Evolutionary conservation across 1,284 basidiomycete species (phyloP).

Genomic region (Melampsora americana): DNA sequence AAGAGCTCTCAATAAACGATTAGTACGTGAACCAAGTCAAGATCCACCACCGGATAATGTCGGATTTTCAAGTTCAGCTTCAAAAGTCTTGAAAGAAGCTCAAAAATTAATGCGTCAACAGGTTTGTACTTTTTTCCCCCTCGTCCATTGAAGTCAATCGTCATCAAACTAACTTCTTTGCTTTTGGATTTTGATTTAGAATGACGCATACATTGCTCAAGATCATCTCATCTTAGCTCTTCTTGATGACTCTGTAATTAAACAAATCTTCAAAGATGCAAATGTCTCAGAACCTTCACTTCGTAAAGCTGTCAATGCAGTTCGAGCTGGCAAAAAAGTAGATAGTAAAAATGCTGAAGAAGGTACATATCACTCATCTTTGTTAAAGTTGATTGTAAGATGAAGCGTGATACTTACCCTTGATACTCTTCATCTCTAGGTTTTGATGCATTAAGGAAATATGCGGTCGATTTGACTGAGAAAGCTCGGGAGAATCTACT

Average conservation of each 20-base stretch:
- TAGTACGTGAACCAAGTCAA: slow-evolving; percentile 69
- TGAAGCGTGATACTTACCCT: slow-evolving; percentile 51
- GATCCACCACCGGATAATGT: slow-evolving; percentile 78
- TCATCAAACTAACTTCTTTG: background rate
- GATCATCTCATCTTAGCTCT: slow-evolving; percentile 72
- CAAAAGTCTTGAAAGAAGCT: slow-evolving; percentile 74
- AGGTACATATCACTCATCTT: slow-evolving; percentile 61
- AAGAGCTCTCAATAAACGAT: slow-evolving; percentile 52
- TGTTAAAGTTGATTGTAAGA: slow-evolving; percentile 49
- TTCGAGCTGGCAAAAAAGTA: slow-evolving; percentile 74
- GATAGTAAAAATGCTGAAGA: slow-evolving; percentile 77
- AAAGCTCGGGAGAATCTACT: slow-evolving; percentile 59
- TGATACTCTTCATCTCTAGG: slow-evolving; percentile 46
- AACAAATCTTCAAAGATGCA: slow-evolving; percentile 68
- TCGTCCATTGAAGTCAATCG: too few relatives aligned
- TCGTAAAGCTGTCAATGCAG: slow-evolving; percentile 74
- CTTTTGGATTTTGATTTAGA: slow-evolving; percentile 54
- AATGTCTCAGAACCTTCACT: slow-evolving; percentile 69
- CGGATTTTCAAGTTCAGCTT: slow-evolving; percentile 62
- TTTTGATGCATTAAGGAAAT: slow-evolving; percentile 55
- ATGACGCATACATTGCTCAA: slow-evolving; percentile 88
- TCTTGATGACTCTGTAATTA: slow-evolving; percentile 68
- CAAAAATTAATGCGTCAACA: slow-evolving; percentile 76
- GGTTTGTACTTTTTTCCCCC: slow-evolving; percentile 53
- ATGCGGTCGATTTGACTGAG: slow-evolving; percentile 61